phyloP scores from a whole-genome alignment of 2,329 filamentous ascomycete species.

The Colletotrichum orchidophilum region DNA sequence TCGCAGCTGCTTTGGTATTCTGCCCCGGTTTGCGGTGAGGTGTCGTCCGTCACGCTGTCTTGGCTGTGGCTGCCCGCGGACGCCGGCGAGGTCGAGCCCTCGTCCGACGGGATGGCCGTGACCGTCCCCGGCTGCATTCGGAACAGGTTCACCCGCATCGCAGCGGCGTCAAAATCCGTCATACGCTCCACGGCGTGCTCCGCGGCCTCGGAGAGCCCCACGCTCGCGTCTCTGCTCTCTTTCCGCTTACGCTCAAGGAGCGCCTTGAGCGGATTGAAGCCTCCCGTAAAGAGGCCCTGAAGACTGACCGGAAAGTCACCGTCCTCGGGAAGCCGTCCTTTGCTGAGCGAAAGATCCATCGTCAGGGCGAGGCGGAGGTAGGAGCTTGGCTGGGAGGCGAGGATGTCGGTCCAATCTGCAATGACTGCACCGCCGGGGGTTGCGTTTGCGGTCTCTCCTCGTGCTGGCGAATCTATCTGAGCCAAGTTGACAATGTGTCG shows the following conservation, averaged over 20 bases:
- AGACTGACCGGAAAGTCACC: slow-evolving; percentile 52
- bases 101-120: slow-evolving; percentile 34
- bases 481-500: slow-evolving; percentile 54
- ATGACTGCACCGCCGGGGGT: slow-evolving; percentile 39
- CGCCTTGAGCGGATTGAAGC: slow-evolving; percentile 46
- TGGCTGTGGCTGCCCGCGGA: slow-evolving; percentile 14
- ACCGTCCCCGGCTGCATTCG: slow-evolving; percentile 25
- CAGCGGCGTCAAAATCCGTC: slow-evolving; percentile 26
- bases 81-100: slow-evolving; percentile 34
- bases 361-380: slow-evolving; percentile 55
- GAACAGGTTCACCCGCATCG: slow-evolving; percentile 25
- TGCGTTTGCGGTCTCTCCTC: background rate
- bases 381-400: slow-evolving; percentile 49
- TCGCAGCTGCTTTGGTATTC: slow-evolving; percentile 17
- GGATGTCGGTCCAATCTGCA: slow-evolving; percentile 53
- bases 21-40: slow-evolving; percentile 7
- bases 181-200: background rate
- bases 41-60: slow-evolving; percentile 21
- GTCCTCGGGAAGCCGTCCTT: slow-evolving; percentile 50
- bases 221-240: background rate
- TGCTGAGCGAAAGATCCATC: slow-evolving; percentile 54
- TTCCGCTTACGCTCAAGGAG: slow-evolving; percentile 41
- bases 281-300: slow-evolving; percentile 47
- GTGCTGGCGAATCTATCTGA: slow-evolving; percentile 37
- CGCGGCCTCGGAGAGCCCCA: background rate